Evolutionary conservation across 1,284 basidiomycete species (phyloP).

Genomic region (Trichosporon coremiiforme): DNA sequence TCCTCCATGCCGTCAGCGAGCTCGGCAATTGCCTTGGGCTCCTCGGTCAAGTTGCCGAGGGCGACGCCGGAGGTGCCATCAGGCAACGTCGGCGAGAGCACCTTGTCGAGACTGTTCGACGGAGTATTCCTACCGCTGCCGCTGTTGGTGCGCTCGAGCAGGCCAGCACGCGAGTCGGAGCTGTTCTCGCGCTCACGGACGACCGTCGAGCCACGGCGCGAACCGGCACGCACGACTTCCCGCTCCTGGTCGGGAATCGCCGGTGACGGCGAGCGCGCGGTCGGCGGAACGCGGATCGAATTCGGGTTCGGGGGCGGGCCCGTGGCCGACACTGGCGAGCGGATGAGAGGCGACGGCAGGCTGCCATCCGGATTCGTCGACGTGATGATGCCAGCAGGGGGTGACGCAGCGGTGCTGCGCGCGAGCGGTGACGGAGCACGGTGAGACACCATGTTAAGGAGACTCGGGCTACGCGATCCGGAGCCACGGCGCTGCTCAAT

Average conservation of each 20-base stretch:
- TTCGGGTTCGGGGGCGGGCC: not conserved
- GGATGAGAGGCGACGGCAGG: constrained; percentile 3
- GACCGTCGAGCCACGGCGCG: constrained; percentile 3
- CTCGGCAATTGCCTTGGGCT: constrained; percentile 4
- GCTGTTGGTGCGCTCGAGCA: constrained; percentile 9
- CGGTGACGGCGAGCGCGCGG: constrained; percentile 1
- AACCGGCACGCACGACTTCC: not conserved
- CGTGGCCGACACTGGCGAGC: not conserved
- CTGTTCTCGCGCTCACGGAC: constrained; percentile 5
- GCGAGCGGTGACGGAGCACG: constrained; percentile 44
- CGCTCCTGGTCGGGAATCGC: constrained; percentile 9
- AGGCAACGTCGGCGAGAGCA: not conserved
- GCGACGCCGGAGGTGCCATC: not conserved
- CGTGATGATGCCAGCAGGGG: not conserved
- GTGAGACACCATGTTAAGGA: constrained; percentile 25
- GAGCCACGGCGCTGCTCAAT: constrained; percentile 42
- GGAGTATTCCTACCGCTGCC: not conserved
- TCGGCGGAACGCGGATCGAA: constrained; percentile 11
- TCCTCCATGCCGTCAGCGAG: constrained; percentile 12
- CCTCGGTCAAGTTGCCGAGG: constrained; percentile 1
- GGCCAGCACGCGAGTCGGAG: not conserved
- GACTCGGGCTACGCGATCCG: constrained; percentile 20
- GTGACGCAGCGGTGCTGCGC: constrained; percentile 15
- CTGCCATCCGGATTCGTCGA: not conserved
- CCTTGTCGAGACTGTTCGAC: constrained; percentile 15